Evolutionary conservation across 495 filamentous ascomycete genomes (phyloP), one percentile per base, ranked within the genome.

Genomic region (Cladorrhinum samala): DNA sequence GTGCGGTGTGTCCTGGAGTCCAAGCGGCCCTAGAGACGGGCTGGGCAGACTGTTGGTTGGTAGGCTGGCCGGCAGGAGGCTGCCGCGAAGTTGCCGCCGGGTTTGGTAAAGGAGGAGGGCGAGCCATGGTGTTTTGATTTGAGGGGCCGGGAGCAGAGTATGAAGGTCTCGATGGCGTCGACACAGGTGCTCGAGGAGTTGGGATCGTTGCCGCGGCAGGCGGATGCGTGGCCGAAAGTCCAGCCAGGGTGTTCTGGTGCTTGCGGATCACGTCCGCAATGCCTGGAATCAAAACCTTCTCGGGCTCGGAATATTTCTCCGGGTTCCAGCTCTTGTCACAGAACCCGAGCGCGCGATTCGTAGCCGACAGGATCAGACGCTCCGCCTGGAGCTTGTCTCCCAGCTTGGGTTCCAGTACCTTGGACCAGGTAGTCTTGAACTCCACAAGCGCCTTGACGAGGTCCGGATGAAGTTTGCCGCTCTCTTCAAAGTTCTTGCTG

Each of bases 331-430:
- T 70, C 21, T 55, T 50, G 30, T 72, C 63, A 0, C 57, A 38
- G 33, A 72, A 65, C 13, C 68, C 68, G 17, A 72, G 53, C n/a
- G 64, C 65, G 1, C 67, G 65, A 25, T 68, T 62, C n/a, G 70
- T 58, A 6, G 68, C 67, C 6, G 67, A 70, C 25, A 72, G 40
- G 3, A 70, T 55, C 57, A 72, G 41, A 43, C 55, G 58, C 51
- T 70, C 67, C 7, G 65, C 50, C 43, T 65, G 62, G 17, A 55
- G 50, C 37, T 41, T 33, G 5, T 5, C 39, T 9, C 59, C 62
- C 40, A 70, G 56, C 18, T 57, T 63, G 0, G 52, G 37, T 36
- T 60, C 52, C 39, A 72, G 46, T 1, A 54, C 61, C 13, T 58
- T 56, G 7, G 58, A 53, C 57, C 65, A 65, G 17, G 39, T 47